These are phyloP conservation scores for Aspergillus aculeatinus DNA, from an alignment of 2,329 filamentous ascomycete genomes.

Conservation along the genomic window DNA sequence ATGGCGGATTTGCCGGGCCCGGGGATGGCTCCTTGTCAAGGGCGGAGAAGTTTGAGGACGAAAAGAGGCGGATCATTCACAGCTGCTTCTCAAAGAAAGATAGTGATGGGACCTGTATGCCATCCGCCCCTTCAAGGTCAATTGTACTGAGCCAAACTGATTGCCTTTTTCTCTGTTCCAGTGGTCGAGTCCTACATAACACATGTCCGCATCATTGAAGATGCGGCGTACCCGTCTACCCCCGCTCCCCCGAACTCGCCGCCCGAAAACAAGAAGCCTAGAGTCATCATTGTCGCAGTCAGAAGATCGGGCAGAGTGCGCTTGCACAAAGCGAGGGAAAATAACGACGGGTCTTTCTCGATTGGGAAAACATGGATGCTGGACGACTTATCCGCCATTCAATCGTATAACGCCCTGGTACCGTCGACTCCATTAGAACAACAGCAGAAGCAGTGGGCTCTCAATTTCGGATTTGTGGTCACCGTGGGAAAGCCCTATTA, in stretches of 20 bases:
- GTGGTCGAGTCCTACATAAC: conserved; percentile 96
- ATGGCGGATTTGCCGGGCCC: conserved; percentile 28
- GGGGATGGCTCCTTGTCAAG: conserved; percentile 38
- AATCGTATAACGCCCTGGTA: conserved; percentile 70
- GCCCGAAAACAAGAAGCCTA: conserved; percentile 75
- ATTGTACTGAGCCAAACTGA: conserved; percentile 18
- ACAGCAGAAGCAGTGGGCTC: conserved; percentile 71
- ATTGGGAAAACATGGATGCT: conserved; percentile 98
- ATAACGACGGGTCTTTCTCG: conserved; percentile 88
- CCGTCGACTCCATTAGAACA: conserved; percentile 60
- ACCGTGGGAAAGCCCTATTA: conserved; percentile 93
- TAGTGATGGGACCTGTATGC: conserved; percentile 77
- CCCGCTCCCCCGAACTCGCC: conserved; percentile 80
- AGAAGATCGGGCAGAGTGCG: conserved; percentile 88
- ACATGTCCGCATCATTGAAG: conserved; percentile 88
- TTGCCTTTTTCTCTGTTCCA: conserved; percentile 33
- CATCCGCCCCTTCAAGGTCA: not conserved
- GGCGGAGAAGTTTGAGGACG: conserved; percentile 92
- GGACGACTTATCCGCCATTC: conserved; percentile 80
- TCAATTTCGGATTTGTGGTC: conserved; percentile 79
- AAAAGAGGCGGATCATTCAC: conserved; percentile 90
- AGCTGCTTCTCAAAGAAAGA: conserved; percentile 93
- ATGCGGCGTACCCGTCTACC: conserved; percentile 74
- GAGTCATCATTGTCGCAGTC: conserved; percentile 90
- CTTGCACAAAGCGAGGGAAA: conserved; percentile 96